These are phyloP conservation scores for Circinella minor DNA, from an alignment of 371 early-diverging fungal genomes.

Conservation along the genomic window DNA sequence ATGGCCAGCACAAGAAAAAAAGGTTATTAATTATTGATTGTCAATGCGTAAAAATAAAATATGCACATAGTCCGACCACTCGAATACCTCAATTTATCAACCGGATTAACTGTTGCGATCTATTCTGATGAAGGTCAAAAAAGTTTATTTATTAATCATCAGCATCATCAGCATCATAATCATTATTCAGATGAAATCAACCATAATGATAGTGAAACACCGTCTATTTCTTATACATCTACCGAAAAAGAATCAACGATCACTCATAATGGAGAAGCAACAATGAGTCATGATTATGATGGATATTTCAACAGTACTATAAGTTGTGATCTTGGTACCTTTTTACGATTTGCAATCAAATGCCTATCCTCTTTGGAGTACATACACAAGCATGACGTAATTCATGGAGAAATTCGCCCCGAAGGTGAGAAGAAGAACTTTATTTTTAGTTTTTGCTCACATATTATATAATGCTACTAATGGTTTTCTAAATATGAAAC, in stretches of 20 bases:
- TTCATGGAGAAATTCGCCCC: slow-evolving; percentile 48
- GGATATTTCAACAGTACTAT: neutral
- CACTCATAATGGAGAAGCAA: no score
- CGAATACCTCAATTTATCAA: slow-evolving; percentile 42
- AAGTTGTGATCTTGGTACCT: slow-evolving; percentile 43
- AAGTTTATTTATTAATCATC: slow-evolving; percentile 1
- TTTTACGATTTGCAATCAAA: slow-evolving; percentile 49
- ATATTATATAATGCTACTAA: no score
- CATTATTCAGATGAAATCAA: slow-evolving; percentile 24
- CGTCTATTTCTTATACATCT: no score
- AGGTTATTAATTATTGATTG: neutral
- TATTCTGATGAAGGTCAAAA: slow-evolving; percentile 43
- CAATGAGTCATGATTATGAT: neutral
- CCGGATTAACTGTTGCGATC: slow-evolving; percentile 41
- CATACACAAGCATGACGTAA: slow-evolving; percentile 43
- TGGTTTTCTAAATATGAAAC: no score
- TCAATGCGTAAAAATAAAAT: neutral
- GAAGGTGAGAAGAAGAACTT: slow-evolving; percentile 1
- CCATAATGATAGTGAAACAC: no score
- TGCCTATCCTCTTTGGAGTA: slow-evolving; percentile 49
- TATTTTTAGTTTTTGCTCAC: no score
- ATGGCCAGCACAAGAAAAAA: neutral
- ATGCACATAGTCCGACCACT: slow-evolving; percentile 35
- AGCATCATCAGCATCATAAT: no score
- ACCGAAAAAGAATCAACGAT: no score